These are phyloP conservation scores for Apiospora phragmitis DNA, from an alignment of 2,329 filamentous ascomycete genomes.

Conservation along the genomic window DNA sequence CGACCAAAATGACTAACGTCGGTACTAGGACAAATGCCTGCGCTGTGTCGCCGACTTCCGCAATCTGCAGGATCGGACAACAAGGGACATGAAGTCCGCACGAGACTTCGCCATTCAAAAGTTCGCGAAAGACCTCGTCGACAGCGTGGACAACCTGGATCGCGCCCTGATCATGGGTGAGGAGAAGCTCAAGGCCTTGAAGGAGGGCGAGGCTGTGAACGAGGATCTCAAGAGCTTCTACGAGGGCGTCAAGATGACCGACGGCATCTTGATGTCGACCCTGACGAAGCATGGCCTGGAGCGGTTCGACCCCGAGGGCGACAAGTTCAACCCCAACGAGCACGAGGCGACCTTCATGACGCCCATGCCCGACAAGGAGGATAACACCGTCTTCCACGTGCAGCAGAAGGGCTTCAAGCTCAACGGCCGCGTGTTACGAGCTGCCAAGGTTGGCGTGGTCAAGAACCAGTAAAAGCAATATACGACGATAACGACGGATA, in stretches of 20 bases:
- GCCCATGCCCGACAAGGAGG: constrained; percentile 81
- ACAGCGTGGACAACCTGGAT: constrained; percentile 96
- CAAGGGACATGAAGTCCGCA: constrained; percentile 83
- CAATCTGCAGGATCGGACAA: constrained; percentile 93
- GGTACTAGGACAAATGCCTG: constrained; percentile 81
- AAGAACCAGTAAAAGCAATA: constrained; percentile 63
- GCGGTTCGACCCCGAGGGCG: constrained; percentile 77
- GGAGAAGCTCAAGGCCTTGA: constrained; percentile 65
- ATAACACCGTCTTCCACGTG: constrained; percentile 86
- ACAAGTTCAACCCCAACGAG: constrained; percentile 94
- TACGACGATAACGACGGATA: background rate
- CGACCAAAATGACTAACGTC: background rate
- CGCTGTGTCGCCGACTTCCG: constrained; percentile 95
- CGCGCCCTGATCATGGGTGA: constrained; percentile 81
- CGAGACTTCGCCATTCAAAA: constrained; percentile 93
- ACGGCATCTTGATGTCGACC: constrained; percentile 81
- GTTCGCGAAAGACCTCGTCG: constrained; percentile 92
- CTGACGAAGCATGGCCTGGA: constrained; percentile 93
- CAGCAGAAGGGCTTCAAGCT: constrained; percentile 96
- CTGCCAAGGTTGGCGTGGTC: constrained; percentile 94
- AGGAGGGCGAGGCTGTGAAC: constrained; percentile 27
- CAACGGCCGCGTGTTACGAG: constrained; percentile 85
- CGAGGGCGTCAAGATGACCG: constrained; percentile 93
- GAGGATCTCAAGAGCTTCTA: constrained; percentile 80
- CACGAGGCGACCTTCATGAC: constrained; percentile 97